Percentiles rank a stretch among this genome's conserved stretches.
These are phyloP conservation scores for Pythium sp. DNA, from an alignment of 352 stramenopile species.

Conservation along the genomic window DNA sequence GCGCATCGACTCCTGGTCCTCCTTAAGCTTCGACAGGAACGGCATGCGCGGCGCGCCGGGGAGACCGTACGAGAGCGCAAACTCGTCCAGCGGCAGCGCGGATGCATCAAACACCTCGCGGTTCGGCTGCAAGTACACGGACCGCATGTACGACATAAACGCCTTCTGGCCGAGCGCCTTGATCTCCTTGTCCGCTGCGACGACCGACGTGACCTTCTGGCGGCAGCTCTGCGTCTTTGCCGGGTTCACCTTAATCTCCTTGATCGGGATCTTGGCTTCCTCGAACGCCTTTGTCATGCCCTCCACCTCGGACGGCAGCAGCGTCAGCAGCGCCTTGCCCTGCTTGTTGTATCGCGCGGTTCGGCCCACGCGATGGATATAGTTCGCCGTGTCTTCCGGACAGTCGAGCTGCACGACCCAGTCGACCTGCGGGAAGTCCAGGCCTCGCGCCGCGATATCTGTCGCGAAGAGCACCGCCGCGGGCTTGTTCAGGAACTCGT, in stretches of 20 bases:
- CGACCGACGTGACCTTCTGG: slow-evolving; percentile 90
- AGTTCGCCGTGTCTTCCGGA: slow-evolving; percentile 96
- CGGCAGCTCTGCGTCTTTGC: slow-evolving; percentile 92
- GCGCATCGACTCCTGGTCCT: slow-evolving; percentile 73
- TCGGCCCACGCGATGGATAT: slow-evolving; percentile 98
- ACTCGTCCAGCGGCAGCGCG: slow-evolving; percentile 90
- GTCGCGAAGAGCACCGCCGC: slow-evolving; percentile 97
- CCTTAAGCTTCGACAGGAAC: slow-evolving; percentile 88
- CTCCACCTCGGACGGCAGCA: slow-evolving; percentile 90
- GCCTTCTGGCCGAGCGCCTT: slow-evolving; percentile 96
- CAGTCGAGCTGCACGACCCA: slow-evolving; percentile 98
- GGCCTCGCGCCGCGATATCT: slow-evolving; percentile 96
- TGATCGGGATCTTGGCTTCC: slow-evolving; percentile 94
- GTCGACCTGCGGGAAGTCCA: slow-evolving; percentile 99
- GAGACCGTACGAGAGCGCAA: slow-evolving; percentile 93
- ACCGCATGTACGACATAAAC: slow-evolving; percentile 98
- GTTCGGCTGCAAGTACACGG: slow-evolving; percentile 94
- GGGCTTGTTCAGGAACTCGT: slow-evolving; percentile 96
- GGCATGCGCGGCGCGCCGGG: slow-evolving; percentile 90
- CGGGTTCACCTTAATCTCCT: slow-evolving; percentile 96
- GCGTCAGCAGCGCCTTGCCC: slow-evolving; percentile 91
- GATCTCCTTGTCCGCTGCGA: slow-evolving; percentile 92
- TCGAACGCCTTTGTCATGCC: slow-evolving; percentile 86
- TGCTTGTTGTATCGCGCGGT: slow-evolving; percentile 95
- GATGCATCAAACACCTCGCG: slow-evolving; percentile 93